Conservation (phyloP, 331 rosid genomes). For the Phaseolus coccineus region DNA sequence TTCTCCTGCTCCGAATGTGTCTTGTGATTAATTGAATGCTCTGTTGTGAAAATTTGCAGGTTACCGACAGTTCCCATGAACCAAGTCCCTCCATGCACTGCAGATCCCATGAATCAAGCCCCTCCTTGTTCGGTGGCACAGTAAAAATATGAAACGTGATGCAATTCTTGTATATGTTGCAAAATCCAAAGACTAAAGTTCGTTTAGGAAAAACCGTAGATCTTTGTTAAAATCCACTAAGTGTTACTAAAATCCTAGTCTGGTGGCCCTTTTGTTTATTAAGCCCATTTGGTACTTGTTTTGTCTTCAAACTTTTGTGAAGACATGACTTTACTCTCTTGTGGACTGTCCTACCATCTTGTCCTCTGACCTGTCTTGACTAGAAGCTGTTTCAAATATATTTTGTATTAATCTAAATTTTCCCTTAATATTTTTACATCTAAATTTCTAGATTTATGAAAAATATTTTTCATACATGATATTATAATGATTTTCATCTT, state of each 20-base stretch:
- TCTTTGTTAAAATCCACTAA: not conserved
- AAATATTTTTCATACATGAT: too few species aligned
- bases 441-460: too few species aligned
- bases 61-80: not conserved
- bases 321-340: too few species aligned
- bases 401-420: not conserved
- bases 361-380: not conserved
- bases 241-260: not conserved
- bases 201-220: not conserved
- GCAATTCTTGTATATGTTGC: not conserved
- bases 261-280: not conserved
- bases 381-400: not conserved
- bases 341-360: not conserved
- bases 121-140: constrained; percentile 43
- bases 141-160: constrained; percentile 6
- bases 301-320: not conserved
- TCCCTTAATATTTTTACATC: too few species aligned
- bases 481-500: too few species aligned
- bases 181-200: not conserved
- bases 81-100: not conserved
- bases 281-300: not conserved
- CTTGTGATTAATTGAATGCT: constrained; percentile 29
- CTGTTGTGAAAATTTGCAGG: constrained; percentile 48
- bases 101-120: not conserved
- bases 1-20: not conserved